Base-by-base conservation (phyloP, 2,329 filamentous ascomycete genomes). In the Cladorrhinum sp. region DNA sequence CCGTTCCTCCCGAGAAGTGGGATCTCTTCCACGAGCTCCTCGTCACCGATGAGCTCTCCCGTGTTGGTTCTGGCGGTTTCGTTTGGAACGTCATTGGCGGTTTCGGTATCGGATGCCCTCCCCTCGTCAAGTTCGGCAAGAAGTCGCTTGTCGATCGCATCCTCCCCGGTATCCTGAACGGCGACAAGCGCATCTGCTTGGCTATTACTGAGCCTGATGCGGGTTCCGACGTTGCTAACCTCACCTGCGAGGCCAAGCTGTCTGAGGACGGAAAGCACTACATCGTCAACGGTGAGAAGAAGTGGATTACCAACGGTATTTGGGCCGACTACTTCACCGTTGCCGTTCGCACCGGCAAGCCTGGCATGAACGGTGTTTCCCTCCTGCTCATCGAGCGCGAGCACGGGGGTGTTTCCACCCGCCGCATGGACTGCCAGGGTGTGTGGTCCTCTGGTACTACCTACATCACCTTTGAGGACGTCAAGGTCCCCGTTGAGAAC, bases 221-320 rank as follows among this genome's bases (percentile, higher is more conserved):
- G 12, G 95, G 95, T 50, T 92, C 87, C 66, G 95, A 99, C 73
- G 95, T 99, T 9, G 95, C 95, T 62, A 98, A 96, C 77, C 75
- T 99, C 67, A 95, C 88, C 13, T 98, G 93, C 76, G 93, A 98
- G 81, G 95, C 95, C 24, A 96, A 96, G 82, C 84, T 98, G 60
- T 91, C 85, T 65, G 90, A 95, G 69, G 95, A 99, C 70, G 95
- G 95, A 72, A 98, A 98, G 82, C 92, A 98, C 79, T 99, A 96
- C 78, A 98, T 98, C 68, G 95, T 99, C 77, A 99, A 98, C 72
- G 95, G 95, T 58, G 93, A 97, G 85, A 98, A 99, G 89, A 99
- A 99, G 80, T 98, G 95, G 93, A 98, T 98, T 76, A 98, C 93
- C 71, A 99, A 99, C 78, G 95, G 95, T 71, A 86, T 97, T 71